Conservation (phyloP, 192 early-diverging fungal species). For the Coemansia sp. region DNA sequence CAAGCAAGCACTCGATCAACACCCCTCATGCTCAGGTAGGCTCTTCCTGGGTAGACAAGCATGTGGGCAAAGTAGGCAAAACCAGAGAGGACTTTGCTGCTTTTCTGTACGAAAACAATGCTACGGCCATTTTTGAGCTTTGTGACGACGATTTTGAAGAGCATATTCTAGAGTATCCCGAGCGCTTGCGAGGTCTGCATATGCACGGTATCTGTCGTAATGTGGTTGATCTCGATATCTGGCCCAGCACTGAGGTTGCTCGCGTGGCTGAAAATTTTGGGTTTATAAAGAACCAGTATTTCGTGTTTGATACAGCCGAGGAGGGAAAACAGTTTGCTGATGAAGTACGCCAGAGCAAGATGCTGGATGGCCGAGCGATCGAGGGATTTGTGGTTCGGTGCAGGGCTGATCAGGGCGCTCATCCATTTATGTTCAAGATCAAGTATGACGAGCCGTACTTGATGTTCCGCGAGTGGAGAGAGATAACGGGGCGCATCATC, state of each 20-base stretch:
- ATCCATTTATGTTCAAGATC: conserved; percentile 79
- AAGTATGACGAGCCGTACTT: conserved; percentile 95
- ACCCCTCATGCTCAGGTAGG: conserved; percentile 59
- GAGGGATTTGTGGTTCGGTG: conserved; percentile 95
- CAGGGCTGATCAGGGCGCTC: conserved; percentile 20
- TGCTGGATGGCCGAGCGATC: conserved; percentile 68
- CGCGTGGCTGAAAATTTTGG: conserved; percentile 74
- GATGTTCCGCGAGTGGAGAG: conserved; percentile 96
- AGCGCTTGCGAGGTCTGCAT: conserved; percentile 77
- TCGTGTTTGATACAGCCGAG: conserved; percentile 56
- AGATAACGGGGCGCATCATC: conserved; percentile 74
- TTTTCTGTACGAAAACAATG: conserved; percentile 70
- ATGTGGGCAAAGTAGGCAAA: conserved; percentile 59
- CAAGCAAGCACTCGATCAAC: conserved; percentile 78
- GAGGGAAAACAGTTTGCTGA: conserved; percentile 73
- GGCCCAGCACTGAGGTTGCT: conserved; percentile 63
- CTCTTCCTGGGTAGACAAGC: conserved; percentile 74
- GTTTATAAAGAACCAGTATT: conserved; percentile 59
- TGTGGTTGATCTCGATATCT: conserved; percentile 66
- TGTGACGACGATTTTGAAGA: conserved; percentile 97
- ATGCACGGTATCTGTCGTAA: conserved; percentile 92
- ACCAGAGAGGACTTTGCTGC: conserved; percentile 67
- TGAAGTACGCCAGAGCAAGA: conserved; percentile 61
- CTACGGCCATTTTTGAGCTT: conserved; percentile 81
- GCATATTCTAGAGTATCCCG: conserved; percentile 85